Evolutionary conservation across 2,329 filamentous ascomycete genomes (phyloP), one percentile per base, ranked within the genome.

Genomic region (Chrysoporthe deuterocubensis): DNA sequence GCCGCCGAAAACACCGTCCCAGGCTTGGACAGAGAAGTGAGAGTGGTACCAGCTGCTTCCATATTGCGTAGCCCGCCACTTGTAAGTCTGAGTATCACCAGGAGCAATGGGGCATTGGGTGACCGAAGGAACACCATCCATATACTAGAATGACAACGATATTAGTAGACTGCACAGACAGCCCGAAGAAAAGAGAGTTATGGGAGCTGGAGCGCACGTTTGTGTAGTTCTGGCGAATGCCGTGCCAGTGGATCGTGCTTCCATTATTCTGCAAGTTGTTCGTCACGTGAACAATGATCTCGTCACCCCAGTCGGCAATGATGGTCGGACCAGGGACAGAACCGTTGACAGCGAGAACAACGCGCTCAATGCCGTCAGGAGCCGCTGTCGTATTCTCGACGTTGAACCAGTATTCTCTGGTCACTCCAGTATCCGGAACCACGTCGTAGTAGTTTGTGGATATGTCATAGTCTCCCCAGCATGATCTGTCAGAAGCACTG

Each of bases 171-270:
- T 32, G 70, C 73, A 43, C 21, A 32, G 34, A 14, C 13, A 16
- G 3, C 6, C 11, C 6, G 9, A 6, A n/a, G n/a, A 11, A 4
- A 43, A 21, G 43, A 63, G n/a, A 40, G 37, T n/a, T 14, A 60
- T 42, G 21, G 16, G 21, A 46, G 4, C 26, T 60, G 11, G 61
- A 56, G 13, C 61, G 83, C 83, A 84, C 87, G 71, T 86, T 80
- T 4, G 87, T 89, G 8, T 85, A 85, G 72, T 89, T 88, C 74
- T 90, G 87, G 72, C 83, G 89, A 65, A 91, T 79, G 14, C 90
- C 90, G 73, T 92, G 90, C 75, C 89, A 92, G 74, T 92, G 90
- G 42, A 92, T 79, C 65, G 81, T 84, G 26, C 87, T 87, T n/a
- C 79, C 84, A 72, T 90, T 87, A 9, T 82, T 82, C 1, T 87